Percentiles rank a stretch among this genome's conserved stretches.
Evolutionary conservation across 805 yeast genomes (phyloP).

Genomic region (Candida wancherniae): DNA sequence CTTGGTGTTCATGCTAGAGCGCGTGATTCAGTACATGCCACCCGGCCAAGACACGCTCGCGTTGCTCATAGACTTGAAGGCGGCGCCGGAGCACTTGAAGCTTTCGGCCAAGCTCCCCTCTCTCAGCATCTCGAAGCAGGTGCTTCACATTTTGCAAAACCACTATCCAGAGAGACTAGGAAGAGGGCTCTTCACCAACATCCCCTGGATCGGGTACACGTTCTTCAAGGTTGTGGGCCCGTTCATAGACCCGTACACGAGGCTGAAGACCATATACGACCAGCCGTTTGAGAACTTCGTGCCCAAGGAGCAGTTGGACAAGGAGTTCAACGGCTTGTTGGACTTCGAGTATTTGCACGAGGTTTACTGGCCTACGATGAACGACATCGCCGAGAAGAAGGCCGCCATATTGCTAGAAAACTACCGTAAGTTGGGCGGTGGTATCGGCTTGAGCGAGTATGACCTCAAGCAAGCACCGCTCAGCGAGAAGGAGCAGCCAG

Average conservation of each 20-base stretch:
- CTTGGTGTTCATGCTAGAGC: constrained; percentile 53
- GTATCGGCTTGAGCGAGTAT: constrained; percentile 51
- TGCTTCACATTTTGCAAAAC: constrained; percentile 19
- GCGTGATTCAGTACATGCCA: constrained; percentile 49
- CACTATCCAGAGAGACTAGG: constrained; percentile 20
- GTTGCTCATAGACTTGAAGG: constrained; percentile 51
- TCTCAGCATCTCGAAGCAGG: constrained; percentile 36
- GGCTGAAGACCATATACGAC: constrained; percentile 53
- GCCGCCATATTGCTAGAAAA: constrained; percentile 29
- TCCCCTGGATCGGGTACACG: constrained; percentile 19
- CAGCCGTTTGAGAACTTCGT: constrained; percentile 53
- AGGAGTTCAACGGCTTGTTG: constrained; percentile 44
- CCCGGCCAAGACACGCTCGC: constrained; percentile 56
- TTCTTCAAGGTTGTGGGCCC: constrained; percentile 20
- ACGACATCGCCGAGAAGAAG: constrained; percentile 37
- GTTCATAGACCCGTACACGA: constrained; percentile 54
- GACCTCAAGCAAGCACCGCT: constrained; percentile 36
- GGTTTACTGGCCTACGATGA: constrained; percentile 50
- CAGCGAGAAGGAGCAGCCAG: too few species aligned
- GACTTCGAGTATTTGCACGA: constrained; percentile 52
- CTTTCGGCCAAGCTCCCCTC: constrained; percentile 45
- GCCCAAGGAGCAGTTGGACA: constrained; percentile 49
- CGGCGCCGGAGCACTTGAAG: constrained; percentile 35
- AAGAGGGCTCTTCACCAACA: constrained; percentile 18
- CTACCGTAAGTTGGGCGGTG: constrained; percentile 41